Evolutionary conservation across 345 rosid genomes (phyloP).

Genomic region (Salix koriyanagi): DNA sequence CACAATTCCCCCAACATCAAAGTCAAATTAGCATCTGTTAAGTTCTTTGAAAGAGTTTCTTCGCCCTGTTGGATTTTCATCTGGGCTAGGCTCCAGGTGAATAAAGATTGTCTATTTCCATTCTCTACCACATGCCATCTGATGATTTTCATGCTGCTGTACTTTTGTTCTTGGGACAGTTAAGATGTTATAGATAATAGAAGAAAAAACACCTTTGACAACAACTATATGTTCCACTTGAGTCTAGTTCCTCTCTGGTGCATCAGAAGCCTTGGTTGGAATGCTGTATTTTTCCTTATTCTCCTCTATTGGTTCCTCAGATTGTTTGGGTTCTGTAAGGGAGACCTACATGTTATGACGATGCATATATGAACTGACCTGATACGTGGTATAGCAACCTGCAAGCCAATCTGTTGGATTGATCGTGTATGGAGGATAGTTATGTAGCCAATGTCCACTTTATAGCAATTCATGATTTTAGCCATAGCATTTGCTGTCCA

Average conservation of each 20-base stretch:
- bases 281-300: background rate
- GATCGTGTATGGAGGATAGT: background rate
- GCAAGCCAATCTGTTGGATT: background rate
- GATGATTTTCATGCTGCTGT: background rate
- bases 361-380: background rate
- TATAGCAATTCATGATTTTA: background rate
- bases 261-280: background rate
- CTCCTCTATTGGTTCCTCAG: background rate
- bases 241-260: background rate
- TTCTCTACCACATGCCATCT: background rate
- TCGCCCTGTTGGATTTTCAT: background rate
- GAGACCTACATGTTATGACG: background rate
- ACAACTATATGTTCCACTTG: background rate
- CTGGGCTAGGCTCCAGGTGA: background rate
- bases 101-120: background rate
- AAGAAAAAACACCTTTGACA: background rate
- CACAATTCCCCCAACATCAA: background rate
- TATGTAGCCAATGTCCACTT: background rate
- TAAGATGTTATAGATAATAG: background rate
- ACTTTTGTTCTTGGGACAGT: background rate
- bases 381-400: background rate
- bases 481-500: too few relatives aligned
- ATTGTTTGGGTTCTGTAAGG: background rate
- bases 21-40: background rate
- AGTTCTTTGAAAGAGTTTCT: background rate